A percentile compares a stretch with the other conserved stretches of the same genome.
These are phyloP conservation scores for Choricystis sp. DNA, from an alignment of 139 green algal genomes.

Conservation along the genomic window DNA sequence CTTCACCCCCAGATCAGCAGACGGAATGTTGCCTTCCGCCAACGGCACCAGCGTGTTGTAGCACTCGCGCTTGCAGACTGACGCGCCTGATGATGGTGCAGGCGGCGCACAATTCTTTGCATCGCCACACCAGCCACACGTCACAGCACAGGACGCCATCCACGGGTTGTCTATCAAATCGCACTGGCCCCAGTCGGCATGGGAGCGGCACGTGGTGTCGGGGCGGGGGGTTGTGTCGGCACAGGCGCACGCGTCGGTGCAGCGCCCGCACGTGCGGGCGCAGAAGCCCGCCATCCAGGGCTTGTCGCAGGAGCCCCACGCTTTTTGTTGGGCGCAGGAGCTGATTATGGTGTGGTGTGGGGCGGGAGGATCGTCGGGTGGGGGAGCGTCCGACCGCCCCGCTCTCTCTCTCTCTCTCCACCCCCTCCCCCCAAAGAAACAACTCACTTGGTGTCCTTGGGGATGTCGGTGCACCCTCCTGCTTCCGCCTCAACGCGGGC, in stretches of 20 bases:
- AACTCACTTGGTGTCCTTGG: too few relatives aligned
- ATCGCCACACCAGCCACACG: background rate
- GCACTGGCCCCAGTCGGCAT: background rate
- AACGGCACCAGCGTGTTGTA: background rate
- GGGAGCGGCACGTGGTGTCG: background rate
- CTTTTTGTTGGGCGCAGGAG: background rate
- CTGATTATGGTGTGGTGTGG: too few relatives aligned
- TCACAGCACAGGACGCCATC: background rate
- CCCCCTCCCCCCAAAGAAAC: too few relatives aligned
- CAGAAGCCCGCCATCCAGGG: constrained; percentile 4
- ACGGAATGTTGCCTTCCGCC: too few relatives aligned
- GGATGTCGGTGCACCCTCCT: too few relatives aligned
- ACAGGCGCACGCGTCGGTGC: background rate
- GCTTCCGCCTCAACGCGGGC: too few relatives aligned
- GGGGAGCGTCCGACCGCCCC: too few relatives aligned
- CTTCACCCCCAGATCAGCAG: too few relatives aligned
- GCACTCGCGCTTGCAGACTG: background rate
- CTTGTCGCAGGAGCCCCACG: background rate
- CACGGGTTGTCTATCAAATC: background rate
- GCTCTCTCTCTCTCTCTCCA: too few relatives aligned
- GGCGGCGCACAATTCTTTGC: background rate
- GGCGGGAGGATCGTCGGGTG: too few relatives aligned
- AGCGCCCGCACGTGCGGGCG: background rate
- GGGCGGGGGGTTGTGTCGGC: background rate
- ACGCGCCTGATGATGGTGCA: background rate